A percentile compares a stretch with the other conserved stretches of the same genome.
Evolutionary conservation across 805 yeast species (phyloP).

Genomic region (Komagataella phaffii): DNA sequence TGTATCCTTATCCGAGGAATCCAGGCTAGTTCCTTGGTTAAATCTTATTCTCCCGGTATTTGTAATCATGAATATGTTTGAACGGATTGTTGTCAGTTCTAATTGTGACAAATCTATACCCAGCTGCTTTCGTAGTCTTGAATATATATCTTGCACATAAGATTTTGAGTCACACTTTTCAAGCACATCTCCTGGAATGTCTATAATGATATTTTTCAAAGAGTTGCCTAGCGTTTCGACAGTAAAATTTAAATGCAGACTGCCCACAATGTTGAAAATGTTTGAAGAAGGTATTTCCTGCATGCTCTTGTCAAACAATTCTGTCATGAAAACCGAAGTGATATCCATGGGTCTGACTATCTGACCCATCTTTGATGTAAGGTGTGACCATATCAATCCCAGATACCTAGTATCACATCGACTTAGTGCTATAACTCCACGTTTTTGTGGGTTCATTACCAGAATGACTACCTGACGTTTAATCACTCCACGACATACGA

Average conservation of each 20-base stretch:
- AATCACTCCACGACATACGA: neutral
- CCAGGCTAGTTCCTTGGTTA: conserved; percentile 6
- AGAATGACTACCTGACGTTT: neutral
- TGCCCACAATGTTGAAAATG: neutral
- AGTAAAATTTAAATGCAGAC: conserved; percentile 9
- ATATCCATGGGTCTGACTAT: neutral
- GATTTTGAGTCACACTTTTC: conserved; percentile 4
- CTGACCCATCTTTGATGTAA: neutral
- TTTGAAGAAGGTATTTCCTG: neutral
- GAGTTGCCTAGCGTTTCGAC: conserved; percentile 6
- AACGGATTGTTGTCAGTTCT: conserved; percentile 13
- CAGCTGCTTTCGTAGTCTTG: conserved; percentile 10
- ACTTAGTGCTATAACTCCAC: neutral
- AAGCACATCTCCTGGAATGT: conserved; percentile 11
- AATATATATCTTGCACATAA: conserved; percentile 10
- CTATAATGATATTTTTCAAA: conserved; percentile 13
- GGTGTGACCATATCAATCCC: neutral
- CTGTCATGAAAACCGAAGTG: neutral
- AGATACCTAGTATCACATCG: neutral
- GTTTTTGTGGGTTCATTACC: neutral
- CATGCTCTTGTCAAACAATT: neutral
- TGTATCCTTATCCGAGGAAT: neutral
- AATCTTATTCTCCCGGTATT: conserved; percentile 17
- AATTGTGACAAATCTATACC: conserved; percentile 15
- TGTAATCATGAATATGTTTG: conserved; percentile 13